Conservation (phyloP, 345 rosid species). For the Salix caprea region DNA sequence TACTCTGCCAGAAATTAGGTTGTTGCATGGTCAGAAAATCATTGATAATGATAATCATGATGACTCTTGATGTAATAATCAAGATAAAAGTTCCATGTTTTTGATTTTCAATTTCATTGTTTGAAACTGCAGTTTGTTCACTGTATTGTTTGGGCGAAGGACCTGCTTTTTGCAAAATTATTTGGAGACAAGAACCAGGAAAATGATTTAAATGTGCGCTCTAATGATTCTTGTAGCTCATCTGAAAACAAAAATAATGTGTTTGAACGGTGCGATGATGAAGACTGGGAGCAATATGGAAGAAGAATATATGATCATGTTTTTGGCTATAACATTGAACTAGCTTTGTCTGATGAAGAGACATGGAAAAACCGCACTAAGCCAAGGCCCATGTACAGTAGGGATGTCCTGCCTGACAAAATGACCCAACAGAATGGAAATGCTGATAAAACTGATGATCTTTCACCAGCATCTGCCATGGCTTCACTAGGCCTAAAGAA, state of each 20-base stretch:
- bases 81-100: not conserved
- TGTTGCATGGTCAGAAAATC: not conserved
- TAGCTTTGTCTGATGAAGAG: conserved; percentile 88
- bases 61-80: conserved; percentile 1
- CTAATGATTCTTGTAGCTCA: conserved; percentile 58
- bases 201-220: conserved; percentile 90
- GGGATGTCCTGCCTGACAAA: conserved; percentile 53
- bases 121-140: conserved; percentile 77
- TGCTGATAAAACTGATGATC: conserved; percentile 40
- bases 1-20: not conserved
- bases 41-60: no score
- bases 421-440: conserved; percentile 59
- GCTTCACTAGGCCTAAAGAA: conserved; percentile 79
- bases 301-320: conserved; percentile 95
- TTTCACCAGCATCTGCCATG: conserved; percentile 63
- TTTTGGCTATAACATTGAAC: conserved; percentile 90
- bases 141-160: conserved; percentile 99
- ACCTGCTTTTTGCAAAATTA: conserved; percentile 89
- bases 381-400: conserved; percentile 80
- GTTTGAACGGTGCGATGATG: conserved; percentile 61
- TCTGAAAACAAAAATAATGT: conserved; percentile 69
- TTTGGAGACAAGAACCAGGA: conserved; percentile 95
- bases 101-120: conserved; percentile 14
- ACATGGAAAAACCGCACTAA: conserved; percentile 82
- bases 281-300: conserved; percentile 77